These are phyloP conservation scores for Sarcodon aspratus DNA, from an alignment of 768 basidiomycete species.

Conservation along the genomic window DNA sequence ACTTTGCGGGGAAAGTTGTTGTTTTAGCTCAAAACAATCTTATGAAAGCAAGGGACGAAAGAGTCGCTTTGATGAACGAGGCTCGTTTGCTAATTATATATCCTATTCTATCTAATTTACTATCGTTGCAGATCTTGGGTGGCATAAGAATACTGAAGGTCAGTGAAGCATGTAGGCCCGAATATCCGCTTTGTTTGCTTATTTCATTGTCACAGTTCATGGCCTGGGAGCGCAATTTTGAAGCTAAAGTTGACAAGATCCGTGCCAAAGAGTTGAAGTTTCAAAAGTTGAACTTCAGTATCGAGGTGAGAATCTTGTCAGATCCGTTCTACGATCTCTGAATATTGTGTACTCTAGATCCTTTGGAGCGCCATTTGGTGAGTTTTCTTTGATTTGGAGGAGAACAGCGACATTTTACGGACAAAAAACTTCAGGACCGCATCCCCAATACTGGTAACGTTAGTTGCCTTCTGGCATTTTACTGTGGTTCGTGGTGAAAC, in stretches of 20 bases:
- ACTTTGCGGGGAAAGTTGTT: constrained; percentile 73
- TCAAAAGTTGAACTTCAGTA: constrained; percentile 78
- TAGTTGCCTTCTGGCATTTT: constrained; percentile 48
- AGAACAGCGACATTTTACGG: no score
- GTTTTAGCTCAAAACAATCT: constrained; percentile 71
- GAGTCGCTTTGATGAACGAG: constrained; percentile 91
- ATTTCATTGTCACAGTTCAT: constrained; percentile 39
- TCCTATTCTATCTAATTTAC: background rate
- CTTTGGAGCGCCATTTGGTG: constrained; percentile 47
- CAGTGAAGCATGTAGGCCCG: no score
- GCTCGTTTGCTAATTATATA: no score
- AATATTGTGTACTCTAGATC: constrained; percentile 12
- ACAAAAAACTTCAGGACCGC: background rate
- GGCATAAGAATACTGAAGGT: constrained; percentile 84
- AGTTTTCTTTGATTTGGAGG: no score
- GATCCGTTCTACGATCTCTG: background rate
- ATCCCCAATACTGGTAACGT: constrained; percentile 36
- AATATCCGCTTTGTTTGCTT: no score
- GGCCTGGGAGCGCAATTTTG: constrained; percentile 91
- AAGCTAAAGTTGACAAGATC: constrained; percentile 57
- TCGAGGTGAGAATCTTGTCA: constrained; percentile 41
- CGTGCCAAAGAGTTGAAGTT: constrained; percentile 75
- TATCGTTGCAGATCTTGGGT: constrained; percentile 39
- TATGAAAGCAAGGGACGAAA: constrained; percentile 88
- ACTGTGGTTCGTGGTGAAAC: constrained; percentile 56